phyloP scores from a whole-genome alignment of 108 stramenopile genomes.

The Fistulifera solaris region DNA sequence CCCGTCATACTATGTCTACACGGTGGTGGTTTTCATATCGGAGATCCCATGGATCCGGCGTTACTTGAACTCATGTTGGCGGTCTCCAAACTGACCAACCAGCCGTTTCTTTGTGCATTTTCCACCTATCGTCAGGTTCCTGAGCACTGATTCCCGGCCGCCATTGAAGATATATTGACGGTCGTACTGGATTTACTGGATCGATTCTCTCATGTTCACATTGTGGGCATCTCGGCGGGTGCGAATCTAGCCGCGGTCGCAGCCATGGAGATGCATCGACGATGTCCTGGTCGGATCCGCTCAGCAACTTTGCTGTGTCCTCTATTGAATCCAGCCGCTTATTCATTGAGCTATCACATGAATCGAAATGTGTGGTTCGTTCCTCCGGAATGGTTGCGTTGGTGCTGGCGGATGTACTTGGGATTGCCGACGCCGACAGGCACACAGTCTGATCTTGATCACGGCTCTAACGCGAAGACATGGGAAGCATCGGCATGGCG shows the following conservation, averaged over 20 bases:
- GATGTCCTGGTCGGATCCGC: not conserved
- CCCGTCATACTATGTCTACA: too few species aligned
- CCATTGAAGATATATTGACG: constrained; percentile 1
- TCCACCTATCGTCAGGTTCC: not conserved
- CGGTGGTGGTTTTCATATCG: not conserved
- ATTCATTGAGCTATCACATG: not conserved
- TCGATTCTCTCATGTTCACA: not conserved
- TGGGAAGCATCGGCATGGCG: constrained; percentile 3
- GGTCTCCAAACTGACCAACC: not conserved
- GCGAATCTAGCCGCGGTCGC: not conserved
- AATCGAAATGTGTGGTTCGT: not conserved
- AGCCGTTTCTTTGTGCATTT: not conserved
- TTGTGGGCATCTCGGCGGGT: not conserved
- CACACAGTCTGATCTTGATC: not conserved
- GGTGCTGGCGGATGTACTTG: constrained; percentile 4
- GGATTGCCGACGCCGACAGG: not conserved
- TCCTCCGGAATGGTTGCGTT: constrained; percentile 1
- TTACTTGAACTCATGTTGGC: not conserved
- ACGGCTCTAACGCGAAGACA: not conserved
- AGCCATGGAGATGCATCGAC: constrained; percentile 1
- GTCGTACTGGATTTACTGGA: not conserved
- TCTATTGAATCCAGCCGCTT: not conserved
- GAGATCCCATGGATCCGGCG: not conserved
- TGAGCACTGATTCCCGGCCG: not conserved
- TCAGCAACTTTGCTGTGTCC: constrained; percentile 1